Conservation (phyloP, 371 early-diverging fungal genomes). For the Mortierella sp. region DNA sequence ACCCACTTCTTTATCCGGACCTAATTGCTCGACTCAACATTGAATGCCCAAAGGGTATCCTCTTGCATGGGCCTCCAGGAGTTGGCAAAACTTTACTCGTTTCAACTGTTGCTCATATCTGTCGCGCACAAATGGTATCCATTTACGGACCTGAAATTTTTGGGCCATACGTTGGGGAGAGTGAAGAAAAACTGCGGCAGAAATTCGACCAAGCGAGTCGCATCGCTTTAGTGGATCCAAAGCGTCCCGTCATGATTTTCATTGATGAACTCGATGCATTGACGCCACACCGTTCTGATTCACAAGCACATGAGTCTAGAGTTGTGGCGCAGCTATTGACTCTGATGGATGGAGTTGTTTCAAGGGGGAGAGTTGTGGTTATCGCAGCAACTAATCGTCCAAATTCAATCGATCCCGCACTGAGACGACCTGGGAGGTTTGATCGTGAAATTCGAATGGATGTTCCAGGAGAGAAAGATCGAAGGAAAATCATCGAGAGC, state of each 20-base stretch:
- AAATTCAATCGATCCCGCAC: slow-evolving; percentile 97
- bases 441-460: slow-evolving; percentile 95
- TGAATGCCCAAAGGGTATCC: slow-evolving; percentile 90
- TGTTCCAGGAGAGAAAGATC: slow-evolving; percentile 75
- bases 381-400: slow-evolving; percentile 99
- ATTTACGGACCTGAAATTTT: slow-evolving; percentile 93
- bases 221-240: slow-evolving; percentile 51
- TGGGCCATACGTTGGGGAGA: slow-evolving; percentile 94
- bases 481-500: slow-evolving; percentile 72
- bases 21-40: slow-evolving; percentile 75
- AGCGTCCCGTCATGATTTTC: slow-evolving; percentile 89
- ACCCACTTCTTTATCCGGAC: slow-evolving; percentile 79
- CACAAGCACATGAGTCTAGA: slow-evolving; percentile 86
- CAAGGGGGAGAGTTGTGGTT: slow-evolving; percentile 81
- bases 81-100: slow-evolving; percentile 95
- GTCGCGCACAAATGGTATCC: slow-evolving; percentile 71
- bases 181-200: slow-evolving; percentile 88
- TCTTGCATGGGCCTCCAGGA: slow-evolving; percentile 96
- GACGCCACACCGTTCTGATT: slow-evolving; percentile 87
- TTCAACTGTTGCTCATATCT: slow-evolving; percentile 69
- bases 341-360: slow-evolving; percentile 94
- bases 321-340: slow-evolving; percentile 98
- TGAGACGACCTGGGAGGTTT: slow-evolving; percentile 98
- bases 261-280: slow-evolving; percentile 99
- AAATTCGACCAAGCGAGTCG: slow-evolving; percentile 87